A percentile compares a stretch with the other conserved stretches of the same genome.
Conservation (phyloP, 192 early-diverging fungal genomes). For the Backusella liffmaniae region DNA sequence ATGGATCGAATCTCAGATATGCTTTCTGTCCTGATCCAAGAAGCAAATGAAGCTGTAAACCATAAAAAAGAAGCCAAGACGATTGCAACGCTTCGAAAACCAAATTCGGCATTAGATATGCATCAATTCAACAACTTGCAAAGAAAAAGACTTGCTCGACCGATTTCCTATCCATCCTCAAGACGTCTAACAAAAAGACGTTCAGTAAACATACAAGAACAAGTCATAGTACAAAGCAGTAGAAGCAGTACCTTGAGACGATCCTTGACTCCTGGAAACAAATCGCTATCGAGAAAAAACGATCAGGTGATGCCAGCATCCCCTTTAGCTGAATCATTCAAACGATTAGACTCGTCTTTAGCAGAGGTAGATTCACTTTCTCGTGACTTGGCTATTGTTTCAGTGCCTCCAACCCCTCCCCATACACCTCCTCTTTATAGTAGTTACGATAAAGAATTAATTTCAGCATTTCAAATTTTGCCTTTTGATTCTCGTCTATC, state of each 20-base stretch:
- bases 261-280: slow-evolving; percentile 1
- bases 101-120: not conserved
- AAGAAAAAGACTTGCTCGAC: not conserved
- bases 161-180: not conserved
- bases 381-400: slow-evolving; percentile 22
- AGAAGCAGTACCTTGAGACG: not conserved
- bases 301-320: not conserved
- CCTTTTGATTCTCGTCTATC: slow-evolving; percentile 10
- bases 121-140: not conserved
- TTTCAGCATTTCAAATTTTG: not conserved
- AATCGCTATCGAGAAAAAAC: not conserved
- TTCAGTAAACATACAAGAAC: not conserved
- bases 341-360: slow-evolving; percentile 24
- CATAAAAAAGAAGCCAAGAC: not conserved
- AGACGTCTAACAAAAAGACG: not conserved
- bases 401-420: not conserved
- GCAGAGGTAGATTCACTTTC: slow-evolving; percentile 32
- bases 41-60: slow-evolving; percentile 33
- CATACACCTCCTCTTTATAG: not conserved
- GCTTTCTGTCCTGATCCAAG: slow-evolving; percentile 28
- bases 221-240: not conserved
- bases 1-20: slow-evolving; percentile 35
- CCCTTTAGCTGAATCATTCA: slow-evolving; percentile 20
- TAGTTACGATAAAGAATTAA: not conserved
- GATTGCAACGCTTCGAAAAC: not conserved